Evolutionary conservation across 1,284 basidiomycete genomes (phyloP), one percentile per base, ranked within the genome.

Genomic region (Termitomyces sp.): DNA sequence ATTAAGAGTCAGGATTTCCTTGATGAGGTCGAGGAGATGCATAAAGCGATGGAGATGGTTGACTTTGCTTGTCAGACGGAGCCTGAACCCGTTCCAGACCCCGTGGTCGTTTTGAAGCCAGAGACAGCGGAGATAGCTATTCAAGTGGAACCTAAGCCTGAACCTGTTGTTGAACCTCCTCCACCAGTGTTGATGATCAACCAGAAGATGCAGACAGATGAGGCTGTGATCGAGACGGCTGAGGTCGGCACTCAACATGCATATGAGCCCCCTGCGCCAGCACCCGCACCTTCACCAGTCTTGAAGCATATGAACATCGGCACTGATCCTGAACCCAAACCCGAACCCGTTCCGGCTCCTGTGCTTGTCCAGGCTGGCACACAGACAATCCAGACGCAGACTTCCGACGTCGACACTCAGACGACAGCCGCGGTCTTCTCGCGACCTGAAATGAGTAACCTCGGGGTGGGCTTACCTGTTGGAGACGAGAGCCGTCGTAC

Each of bases 11-110:
- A 73, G 60, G 72, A 74, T 33, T 61, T 76, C 57, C 65, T 72
- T 24, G 68, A 73, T 55, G 68, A 76, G 64, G 68, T 70, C 21
- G 67, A 74, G 61, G 64, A 69, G 59, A 70, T 62, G 34, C 63
- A 61, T 62, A 64, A 67, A 58, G 63, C 61, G 57, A 51, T 64
- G 44, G 67, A 84, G 66, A 82, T 79, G 36, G 75, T 70, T 12
- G 86, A 90, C 53, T 78, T 80, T 50, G 82, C 74, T 15, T 84
- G 81, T 61, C 87, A 88, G 71, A 86, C 81, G 1, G 82, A 80
- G 52, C 61, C 64, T 17, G 64, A 61, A 21, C 50, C 50, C 15
- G 52, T 43, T 40, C 40, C 41, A 45, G 33, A 58, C 24, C 48
- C 52, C 9, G 46, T 54, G 17, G 52, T 54, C 10, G 51, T 45